A percentile compares a stretch with the other conserved stretches of the same genome.
These are phyloP conservation scores for Kwoniella pini DNA, from an alignment of 768 basidiomycete genomes.

Conservation along the genomic window DNA sequence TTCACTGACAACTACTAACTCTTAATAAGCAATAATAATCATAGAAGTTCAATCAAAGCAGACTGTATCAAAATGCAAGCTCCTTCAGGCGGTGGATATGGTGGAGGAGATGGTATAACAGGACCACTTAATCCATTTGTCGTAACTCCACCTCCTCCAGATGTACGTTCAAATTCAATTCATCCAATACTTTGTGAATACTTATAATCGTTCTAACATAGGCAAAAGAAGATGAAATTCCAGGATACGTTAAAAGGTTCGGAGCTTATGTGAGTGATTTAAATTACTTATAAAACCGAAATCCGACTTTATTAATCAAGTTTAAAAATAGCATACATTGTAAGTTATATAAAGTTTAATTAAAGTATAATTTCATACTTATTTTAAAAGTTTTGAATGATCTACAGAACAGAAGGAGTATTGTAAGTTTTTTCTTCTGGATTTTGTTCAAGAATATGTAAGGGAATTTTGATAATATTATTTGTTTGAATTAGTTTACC, in stretches of 20 bases:
- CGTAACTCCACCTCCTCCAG: conserved; percentile 35
- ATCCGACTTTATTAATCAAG: neutral
- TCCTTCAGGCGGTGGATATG: conserved; percentile 16
- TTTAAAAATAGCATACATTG: conserved; percentile 40
- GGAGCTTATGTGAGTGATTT: conserved; percentile 45
- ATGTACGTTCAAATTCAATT: conserved; percentile 21
- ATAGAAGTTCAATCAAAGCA: neutral
- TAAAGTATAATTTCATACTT: no score
- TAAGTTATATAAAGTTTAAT: no score
- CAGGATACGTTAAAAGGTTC: conserved; percentile 46
- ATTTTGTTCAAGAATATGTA: no score
- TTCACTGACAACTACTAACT: no score
- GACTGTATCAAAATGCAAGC: conserved; percentile 15
- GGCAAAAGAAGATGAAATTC: conserved; percentile 47
- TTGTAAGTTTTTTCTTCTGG: conserved; percentile 37
- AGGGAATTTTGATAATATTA: neutral
- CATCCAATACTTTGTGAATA: neutral
- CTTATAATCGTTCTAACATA: neutral
- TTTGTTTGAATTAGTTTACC: conserved; percentile 24
- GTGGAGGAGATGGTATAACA: conserved; percentile 25
- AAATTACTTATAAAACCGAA: neutral
- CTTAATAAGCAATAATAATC: no score
- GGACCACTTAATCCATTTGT: conserved; percentile 46
- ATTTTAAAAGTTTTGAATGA: neutral
- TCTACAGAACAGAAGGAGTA: conserved; percentile 42